Evolutionary conservation across 2,329 filamentous ascomycete genomes (phyloP).

Genomic region (Nemania sp.): DNA sequence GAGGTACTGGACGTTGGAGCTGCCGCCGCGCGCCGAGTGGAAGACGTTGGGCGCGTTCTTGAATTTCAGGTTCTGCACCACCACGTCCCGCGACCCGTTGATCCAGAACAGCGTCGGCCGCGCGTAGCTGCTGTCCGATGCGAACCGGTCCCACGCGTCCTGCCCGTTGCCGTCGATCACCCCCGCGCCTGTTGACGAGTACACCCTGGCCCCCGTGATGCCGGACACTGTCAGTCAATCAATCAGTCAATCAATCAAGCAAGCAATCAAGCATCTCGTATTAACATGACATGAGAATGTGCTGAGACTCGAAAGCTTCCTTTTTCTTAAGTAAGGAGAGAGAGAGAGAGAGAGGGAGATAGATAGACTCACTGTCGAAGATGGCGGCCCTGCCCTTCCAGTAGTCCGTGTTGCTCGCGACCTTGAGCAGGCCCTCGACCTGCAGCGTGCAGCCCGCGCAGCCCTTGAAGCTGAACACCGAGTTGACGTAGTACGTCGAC

Average conservation of each 20-base stretch:
- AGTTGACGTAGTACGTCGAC: conserved; percentile 22
- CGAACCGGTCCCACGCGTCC: conserved; percentile 22
- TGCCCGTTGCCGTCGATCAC: conserved; percentile 26
- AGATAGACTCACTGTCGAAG: conserved; percentile 13
- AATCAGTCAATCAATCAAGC: too few species aligned
- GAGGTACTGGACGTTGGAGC: conserved; percentile 18
- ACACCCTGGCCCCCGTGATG: conserved; percentile 20
- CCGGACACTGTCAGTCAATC: conserved; percentile 11
- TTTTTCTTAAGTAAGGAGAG: too few species aligned
- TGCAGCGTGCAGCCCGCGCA: conserved; percentile 21
- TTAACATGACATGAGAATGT: too few species aligned
- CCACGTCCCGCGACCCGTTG: conserved; percentile 9
- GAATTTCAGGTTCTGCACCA: conserved; percentile 14
- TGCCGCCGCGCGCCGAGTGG: conserved; percentile 18
- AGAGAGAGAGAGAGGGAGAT: too few species aligned
- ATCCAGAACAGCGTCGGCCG: conserved; percentile 21
- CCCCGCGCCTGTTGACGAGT: conserved; percentile 21
- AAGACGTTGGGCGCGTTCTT: conserved; percentile 26
- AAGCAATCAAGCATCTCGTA: too few species aligned
- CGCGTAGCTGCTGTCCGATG: conserved; percentile 12
- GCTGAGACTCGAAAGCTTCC: too few species aligned
- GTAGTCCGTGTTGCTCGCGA: conserved; percentile 22
- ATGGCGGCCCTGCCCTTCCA: conserved; percentile 20
- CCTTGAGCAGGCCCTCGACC: conserved; percentile 17
- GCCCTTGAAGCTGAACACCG: conserved; percentile 21